A percentile compares a stretch with the other conserved stretches of the same genome.
phyloP scores from a whole-genome alignment of 768 basidiomycete species.

The Tulasnella sp. region DNA sequence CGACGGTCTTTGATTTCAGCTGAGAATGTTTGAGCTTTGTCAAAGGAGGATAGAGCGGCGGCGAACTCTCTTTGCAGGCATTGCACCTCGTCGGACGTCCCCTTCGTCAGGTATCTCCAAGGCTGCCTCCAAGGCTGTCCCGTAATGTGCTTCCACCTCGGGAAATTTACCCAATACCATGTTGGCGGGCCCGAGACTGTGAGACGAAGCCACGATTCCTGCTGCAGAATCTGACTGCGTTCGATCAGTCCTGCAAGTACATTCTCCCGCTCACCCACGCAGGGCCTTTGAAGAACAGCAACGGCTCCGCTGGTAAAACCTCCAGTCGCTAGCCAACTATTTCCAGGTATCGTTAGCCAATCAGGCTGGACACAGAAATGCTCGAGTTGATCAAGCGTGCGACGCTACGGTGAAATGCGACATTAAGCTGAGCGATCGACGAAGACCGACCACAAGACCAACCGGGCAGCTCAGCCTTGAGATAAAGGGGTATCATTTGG shows the following conservation, averaged over 20 bases:
- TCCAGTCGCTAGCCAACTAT: not conserved
- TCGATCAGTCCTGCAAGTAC: too few relatives aligned
- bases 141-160: too few relatives aligned
- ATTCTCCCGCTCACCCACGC: too few relatives aligned
- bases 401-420: not conserved
- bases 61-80: too few relatives aligned
- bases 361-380: not conserved
- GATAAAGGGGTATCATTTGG: not conserved
- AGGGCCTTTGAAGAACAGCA: too few relatives aligned
- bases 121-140: too few relatives aligned
- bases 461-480: not conserved
- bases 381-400: not conserved
- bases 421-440: not conserved
- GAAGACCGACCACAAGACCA: not conserved
- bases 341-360: not conserved
- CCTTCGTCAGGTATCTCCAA: too few relatives aligned
- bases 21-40: not conserved
- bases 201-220: too few relatives aligned
- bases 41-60: not conserved
- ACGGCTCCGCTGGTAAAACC: not conserved
- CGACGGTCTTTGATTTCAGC: not conserved
- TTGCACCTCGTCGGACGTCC: too few relatives aligned
- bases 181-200: too few relatives aligned
- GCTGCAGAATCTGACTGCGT: too few relatives aligned
- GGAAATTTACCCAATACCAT: too few relatives aligned